These are phyloP conservation scores for Marsdenia floribunda DNA, from an alignment of 257 asterid genomes.

Conservation along the genomic window DNA sequence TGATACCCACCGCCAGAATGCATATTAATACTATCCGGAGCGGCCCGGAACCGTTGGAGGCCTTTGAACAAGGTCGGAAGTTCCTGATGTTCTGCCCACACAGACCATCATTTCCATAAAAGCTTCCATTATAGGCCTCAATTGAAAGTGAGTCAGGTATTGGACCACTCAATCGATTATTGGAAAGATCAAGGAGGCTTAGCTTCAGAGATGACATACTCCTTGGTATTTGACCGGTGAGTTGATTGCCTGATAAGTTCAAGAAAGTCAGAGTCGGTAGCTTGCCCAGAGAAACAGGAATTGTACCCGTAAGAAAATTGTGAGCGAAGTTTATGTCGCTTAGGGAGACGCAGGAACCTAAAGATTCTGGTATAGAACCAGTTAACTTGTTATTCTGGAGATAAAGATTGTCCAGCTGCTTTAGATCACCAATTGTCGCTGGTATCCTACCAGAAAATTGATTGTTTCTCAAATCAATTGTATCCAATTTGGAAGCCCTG, in stretches of 20 bases:
- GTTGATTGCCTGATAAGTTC: slow-evolving; percentile 62
- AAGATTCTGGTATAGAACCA: slow-evolving; percentile 61
- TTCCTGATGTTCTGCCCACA: slow-evolving; percentile 19
- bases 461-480: slow-evolving; percentile 54
- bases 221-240: slow-evolving; percentile 72
- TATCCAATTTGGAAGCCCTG: slow-evolving; percentile 34
- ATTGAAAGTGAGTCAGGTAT: slow-evolving; percentile 28
- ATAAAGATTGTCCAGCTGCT: slow-evolving; percentile 41
- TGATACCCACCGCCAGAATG: slow-evolving; percentile 18
- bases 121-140: slow-evolving; percentile 23
- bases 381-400: slow-evolving; percentile 56
- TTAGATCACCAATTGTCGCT: slow-evolving; percentile 41
- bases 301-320: slow-evolving; percentile 51
- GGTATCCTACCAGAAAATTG: slow-evolving; percentile 65
- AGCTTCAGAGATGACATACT: slow-evolving; percentile 53
- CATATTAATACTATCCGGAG: slow-evolving; percentile 14
- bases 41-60: slow-evolving; percentile 12
- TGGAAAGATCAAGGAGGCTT: slow-evolving; percentile 67
- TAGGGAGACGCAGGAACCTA: slow-evolving; percentile 56
- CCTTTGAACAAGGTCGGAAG: slow-evolving; percentile 22
- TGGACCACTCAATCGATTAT: slow-evolving; percentile 40
- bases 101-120: slow-evolving; percentile 29
- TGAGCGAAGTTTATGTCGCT: slow-evolving; percentile 54
- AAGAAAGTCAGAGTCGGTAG: slow-evolving; percentile 59
- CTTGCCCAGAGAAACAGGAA: slow-evolving; percentile 54